A percentile compares a stretch with the other conserved stretches of the same genome.
These are phyloP conservation scores for Colletotrichum zoysiae DNA, from an alignment of 2,329 filamentous ascomycete species.

Conservation along the genomic window DNA sequence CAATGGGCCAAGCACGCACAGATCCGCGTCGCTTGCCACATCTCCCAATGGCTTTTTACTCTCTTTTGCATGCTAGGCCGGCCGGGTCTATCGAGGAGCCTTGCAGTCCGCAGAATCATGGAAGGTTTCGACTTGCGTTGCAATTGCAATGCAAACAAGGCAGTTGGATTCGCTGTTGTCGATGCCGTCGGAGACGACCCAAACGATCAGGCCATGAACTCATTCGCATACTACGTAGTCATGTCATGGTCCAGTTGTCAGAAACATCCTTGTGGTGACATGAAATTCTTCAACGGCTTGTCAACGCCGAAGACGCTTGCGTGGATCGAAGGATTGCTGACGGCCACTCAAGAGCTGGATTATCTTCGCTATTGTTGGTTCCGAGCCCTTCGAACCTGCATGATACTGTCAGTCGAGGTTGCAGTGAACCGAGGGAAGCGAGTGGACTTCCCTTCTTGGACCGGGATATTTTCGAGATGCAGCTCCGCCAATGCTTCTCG, in stretches of 20 bases:
- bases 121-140: conserved; percentile 6
- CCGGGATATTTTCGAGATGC: conserved; percentile 39
- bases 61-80: background rate
- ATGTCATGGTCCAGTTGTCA: conserved; percentile 3
- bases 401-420: conserved; percentile 31
- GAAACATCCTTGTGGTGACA: conserved; percentile 29
- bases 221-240: background rate
- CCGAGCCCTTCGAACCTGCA: conserved; percentile 35
- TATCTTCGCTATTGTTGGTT: conserved; percentile 39
- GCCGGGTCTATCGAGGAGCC: conserved; percentile 8
- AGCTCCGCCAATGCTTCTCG: conserved; percentile 13
- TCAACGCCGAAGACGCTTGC: conserved; percentile 34
- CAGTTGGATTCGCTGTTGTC: background rate
- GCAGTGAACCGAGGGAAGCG: conserved; percentile 24
- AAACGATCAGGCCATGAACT: conserved; percentile 20
- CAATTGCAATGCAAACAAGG: conserved; percentile 6
- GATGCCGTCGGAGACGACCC: conserved; percentile 19
- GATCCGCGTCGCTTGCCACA: conserved; percentile 4
- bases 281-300: conserved; percentile 41
- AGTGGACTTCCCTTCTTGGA: conserved; percentile 18
- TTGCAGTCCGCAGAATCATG: conserved; percentile 2
- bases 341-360: conserved; percentile 22
- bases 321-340: conserved; percentile 39
- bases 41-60: too few relatives aligned
- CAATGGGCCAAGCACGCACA: conserved; percentile 11